Percentiles rank a stretch among this genome's conserved stretches.
Conservation (phyloP, 179 eudicot genomes). For the Nepenthes alata region DNA sequence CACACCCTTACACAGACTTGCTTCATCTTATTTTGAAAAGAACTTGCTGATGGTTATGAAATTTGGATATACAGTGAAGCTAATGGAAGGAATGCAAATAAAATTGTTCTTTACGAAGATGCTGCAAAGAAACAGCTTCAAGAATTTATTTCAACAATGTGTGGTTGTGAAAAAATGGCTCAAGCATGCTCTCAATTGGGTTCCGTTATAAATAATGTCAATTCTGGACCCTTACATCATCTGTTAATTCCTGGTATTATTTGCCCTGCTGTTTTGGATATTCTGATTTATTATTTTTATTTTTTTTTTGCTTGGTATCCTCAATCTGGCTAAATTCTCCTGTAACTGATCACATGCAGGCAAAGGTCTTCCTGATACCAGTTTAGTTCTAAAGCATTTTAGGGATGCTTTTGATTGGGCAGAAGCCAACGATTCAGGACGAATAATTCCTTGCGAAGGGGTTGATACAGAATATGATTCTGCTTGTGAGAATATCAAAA, state of each 20-base stretch:
- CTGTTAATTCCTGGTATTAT: slow-evolving; percentile 64
- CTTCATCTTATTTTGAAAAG: slow-evolving; percentile 1
- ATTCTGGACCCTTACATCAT: slow-evolving; percentile 51
- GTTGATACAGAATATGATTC: slow-evolving; percentile 70
- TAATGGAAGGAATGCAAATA: slow-evolving; percentile 81
- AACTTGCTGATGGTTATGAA: slow-evolving; percentile 6
- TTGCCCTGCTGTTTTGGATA: slow-evolving; percentile 2
- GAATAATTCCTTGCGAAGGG: slow-evolving; percentile 77
- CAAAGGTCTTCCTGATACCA: slow-evolving; percentile 60
- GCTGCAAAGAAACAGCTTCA: slow-evolving; percentile 82
- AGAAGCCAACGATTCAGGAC: slow-evolving; percentile 84
- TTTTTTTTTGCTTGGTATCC: not conserved
- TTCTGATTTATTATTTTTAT: not conserved
- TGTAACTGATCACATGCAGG: slow-evolving; percentile 34
- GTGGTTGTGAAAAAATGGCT: slow-evolving; percentile 76
- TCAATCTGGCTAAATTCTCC: slow-evolving; percentile 11
- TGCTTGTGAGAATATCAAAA: slow-evolving; percentile 49
- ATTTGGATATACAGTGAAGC: slow-evolving; percentile 54
- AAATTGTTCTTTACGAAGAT: slow-evolving; percentile 88
- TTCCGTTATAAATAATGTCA: slow-evolving; percentile 43
- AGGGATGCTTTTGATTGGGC: slow-evolving; percentile 87
- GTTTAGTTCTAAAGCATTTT: slow-evolving; percentile 50
- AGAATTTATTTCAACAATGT: slow-evolving; percentile 73
- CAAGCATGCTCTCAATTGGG: slow-evolving; percentile 69
- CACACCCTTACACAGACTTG: not conserved